Conservation (phyloP, 305 asterid species). For the Striga hermonthica region DNA sequence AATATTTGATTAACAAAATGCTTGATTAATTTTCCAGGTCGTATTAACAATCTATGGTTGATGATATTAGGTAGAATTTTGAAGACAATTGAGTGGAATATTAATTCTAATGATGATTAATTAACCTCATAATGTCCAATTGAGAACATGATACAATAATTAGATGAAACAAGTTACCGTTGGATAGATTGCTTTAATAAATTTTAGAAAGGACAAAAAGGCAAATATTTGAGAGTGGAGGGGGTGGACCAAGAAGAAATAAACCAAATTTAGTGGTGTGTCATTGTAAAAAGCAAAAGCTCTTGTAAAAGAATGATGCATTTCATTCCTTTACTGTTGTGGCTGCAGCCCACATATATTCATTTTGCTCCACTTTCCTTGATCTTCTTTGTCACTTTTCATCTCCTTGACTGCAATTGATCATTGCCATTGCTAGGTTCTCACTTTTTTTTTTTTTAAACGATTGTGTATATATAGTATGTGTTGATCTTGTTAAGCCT, state of each 20-base stretch:
- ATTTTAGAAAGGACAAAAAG: slow-evolving; percentile 23
- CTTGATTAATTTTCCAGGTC: too few relatives aligned
- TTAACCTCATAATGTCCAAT: neutral
- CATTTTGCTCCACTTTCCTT: slow-evolving; percentile 34
- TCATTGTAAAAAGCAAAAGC: slow-evolving; percentile 42
- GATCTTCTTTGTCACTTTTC: slow-evolving; percentile 29
- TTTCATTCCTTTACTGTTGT: slow-evolving; percentile 37
- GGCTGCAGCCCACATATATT: slow-evolving; percentile 35
- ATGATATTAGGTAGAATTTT: too few relatives aligned
- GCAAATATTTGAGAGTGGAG: slow-evolving; percentile 35
- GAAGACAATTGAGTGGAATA: too few relatives aligned
- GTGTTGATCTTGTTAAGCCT: too few relatives aligned
- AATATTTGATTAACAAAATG: too few relatives aligned
- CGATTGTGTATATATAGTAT: too few relatives aligned
- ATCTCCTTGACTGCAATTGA: slow-evolving; percentile 43
- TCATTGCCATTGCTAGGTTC: slow-evolving; percentile 3
- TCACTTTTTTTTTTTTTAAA: neutral
- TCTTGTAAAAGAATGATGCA: slow-evolving; percentile 37
- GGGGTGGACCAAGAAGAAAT: slow-evolving; percentile 40
- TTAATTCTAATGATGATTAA: slow-evolving; percentile 7
- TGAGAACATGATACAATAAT: slow-evolving; percentile 22
- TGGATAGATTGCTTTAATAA: slow-evolving; percentile 23
- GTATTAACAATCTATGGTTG: too few relatives aligned
- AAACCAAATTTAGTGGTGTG: slow-evolving; percentile 42
- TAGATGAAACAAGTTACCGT: slow-evolving; percentile 30